These are phyloP conservation scores for Cryphonectria nitschkei DNA, from an alignment of 2,329 filamentous ascomycete genomes.

Conservation along the genomic window DNA sequence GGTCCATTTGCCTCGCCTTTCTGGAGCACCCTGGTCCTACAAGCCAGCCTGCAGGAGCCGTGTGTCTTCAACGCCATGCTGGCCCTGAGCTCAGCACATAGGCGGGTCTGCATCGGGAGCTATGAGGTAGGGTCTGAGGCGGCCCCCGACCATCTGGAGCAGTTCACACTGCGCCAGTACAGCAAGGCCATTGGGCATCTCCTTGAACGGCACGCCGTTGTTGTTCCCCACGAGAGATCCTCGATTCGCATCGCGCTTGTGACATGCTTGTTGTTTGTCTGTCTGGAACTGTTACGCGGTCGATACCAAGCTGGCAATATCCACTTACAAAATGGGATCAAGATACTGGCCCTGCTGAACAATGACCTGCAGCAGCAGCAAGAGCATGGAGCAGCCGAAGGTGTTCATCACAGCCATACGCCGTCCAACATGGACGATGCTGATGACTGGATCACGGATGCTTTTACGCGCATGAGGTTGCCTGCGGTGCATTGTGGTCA, in stretches of 20 bases:
- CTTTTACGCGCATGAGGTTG: constrained; percentile 39
- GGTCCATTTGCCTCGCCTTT: constrained; percentile 43
- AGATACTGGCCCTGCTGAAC: constrained; percentile 39
- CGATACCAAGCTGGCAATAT: constrained; percentile 41
- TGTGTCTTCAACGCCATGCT: constrained; percentile 46
- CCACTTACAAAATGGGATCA: constrained; percentile 50
- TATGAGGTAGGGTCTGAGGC: constrained; percentile 13
- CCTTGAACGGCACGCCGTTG: constrained; percentile 31
- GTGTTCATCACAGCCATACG: background rate
- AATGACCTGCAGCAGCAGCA: constrained; percentile 22
- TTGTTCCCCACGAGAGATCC: background rate
- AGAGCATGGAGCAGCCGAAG: constrained; percentile 11
- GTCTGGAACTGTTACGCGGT: constrained; percentile 41
- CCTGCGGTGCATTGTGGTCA: constrained; percentile 38
- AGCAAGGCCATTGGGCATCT: constrained; percentile 43
- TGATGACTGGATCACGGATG: constrained; percentile 49
- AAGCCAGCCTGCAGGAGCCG: constrained; percentile 42
- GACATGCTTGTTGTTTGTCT: constrained; percentile 43
- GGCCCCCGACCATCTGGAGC: constrained; percentile 29
- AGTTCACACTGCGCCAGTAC: constrained; percentile 41
- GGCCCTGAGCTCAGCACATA: constrained; percentile 43
- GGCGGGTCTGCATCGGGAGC: constrained; percentile 16
- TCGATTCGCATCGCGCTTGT: constrained; percentile 44
- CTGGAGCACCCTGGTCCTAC: constrained; percentile 44
- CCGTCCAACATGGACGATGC: constrained; percentile 14